These are phyloP conservation scores for Boletus sensibilis DNA, from an alignment of 768 basidiomycete genomes.

Conservation along the genomic window DNA sequence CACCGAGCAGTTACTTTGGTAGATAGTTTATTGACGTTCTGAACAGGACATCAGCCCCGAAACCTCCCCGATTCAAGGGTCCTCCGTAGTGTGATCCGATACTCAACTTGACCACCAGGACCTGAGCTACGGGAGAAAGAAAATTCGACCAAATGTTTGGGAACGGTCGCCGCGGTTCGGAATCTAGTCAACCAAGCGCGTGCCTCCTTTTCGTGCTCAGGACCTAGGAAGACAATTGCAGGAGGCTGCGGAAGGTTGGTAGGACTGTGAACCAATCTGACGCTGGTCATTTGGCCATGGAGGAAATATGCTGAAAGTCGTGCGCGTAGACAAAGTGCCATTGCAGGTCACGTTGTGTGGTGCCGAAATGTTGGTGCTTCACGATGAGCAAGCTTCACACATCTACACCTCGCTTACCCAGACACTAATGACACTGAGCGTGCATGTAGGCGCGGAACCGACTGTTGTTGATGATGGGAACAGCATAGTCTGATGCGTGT, in stretches of 20 bases:
- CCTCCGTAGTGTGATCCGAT: neutral
- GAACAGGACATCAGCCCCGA: neutral
- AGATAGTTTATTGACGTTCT: constrained; percentile 91
- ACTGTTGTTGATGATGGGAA: neutral
- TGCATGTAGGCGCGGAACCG: too few species aligned
- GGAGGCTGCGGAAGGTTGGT: constrained; percentile 49
- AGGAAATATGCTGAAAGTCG: neutral
- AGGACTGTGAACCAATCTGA: constrained; percentile 24
- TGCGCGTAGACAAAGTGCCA: neutral
- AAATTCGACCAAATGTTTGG: constrained; percentile 55
- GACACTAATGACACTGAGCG: neutral
- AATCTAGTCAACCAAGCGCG: constrained; percentile 56
- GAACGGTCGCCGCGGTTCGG: constrained; percentile 40
- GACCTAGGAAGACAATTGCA: constrained; percentile 32
- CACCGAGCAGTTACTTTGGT: constrained; percentile 74
- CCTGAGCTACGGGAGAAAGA: constrained; percentile 79
- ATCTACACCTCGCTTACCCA: neutral
- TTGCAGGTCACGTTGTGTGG: neutral
- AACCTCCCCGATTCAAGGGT: neutral
- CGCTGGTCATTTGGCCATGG: neutral
- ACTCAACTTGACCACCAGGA: constrained; percentile 75
- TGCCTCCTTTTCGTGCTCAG: constrained; percentile 47
- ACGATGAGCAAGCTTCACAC: neutral
- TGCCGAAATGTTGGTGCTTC: neutral
- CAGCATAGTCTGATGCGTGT: too few species aligned